Evolutionary conservation across 176 grass and related monocot species (phyloP).

Genomic region (Ananas comosus): DNA sequence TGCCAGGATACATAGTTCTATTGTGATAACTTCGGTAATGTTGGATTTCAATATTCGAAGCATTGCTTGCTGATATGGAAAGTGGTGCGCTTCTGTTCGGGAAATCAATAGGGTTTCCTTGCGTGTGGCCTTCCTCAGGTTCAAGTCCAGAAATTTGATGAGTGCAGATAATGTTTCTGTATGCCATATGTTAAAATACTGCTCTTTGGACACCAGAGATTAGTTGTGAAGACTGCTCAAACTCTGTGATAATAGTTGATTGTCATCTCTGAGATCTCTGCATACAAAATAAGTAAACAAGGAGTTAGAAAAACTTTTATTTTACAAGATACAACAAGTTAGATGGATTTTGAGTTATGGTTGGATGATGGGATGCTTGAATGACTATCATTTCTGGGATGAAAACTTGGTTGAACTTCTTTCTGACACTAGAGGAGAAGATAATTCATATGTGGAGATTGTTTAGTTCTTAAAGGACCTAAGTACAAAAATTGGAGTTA

Average conservation of each 20-base stretch:
- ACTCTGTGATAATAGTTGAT: too few species aligned
- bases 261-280: too few species aligned
- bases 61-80: slow-evolving; percentile 25
- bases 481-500: too few species aligned
- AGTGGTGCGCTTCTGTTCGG: slow-evolving; percentile 24
- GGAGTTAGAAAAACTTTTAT: too few species aligned
- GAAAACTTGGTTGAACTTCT: not conserved
- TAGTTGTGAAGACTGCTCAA: not conserved
- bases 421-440: not conserved
- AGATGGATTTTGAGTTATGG: too few species aligned
- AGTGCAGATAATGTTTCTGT: slow-evolving; percentile 37
- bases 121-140: slow-evolving; percentile 25
- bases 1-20: slow-evolving; percentile 26
- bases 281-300: too few species aligned
- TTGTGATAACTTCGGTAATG: slow-evolving; percentile 26
- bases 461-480: too few species aligned
- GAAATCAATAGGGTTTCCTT: slow-evolving; percentile 22
- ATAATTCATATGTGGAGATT: too few species aligned
- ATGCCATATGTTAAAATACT: slow-evolving; percentile 24
- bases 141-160: slow-evolving; percentile 31
- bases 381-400: not conserved
- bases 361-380: too few species aligned
- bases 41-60: slow-evolving; percentile 19
- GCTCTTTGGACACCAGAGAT: slow-evolving; percentile 6
- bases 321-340: too few species aligned